phyloP scores from a whole-genome alignment of 2,329 filamentous ascomycete genomes.

The Pezicula rhizophila region DNA sequence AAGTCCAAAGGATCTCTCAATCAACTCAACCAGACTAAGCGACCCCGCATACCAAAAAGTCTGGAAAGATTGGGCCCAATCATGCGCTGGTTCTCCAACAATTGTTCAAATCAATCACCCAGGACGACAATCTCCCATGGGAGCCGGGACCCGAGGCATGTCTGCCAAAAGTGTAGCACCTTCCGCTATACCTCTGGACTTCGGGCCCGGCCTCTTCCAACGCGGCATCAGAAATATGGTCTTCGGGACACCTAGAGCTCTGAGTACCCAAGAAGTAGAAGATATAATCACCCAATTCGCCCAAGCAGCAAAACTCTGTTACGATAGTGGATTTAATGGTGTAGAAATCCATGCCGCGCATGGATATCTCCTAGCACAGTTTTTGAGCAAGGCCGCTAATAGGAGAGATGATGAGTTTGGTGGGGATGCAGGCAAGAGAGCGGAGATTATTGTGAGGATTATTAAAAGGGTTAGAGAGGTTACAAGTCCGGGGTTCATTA shows the following conservation, averaged over 20 bases:
- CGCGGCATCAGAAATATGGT: slow-evolving; percentile 28
- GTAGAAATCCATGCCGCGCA: slow-evolving; percentile 53
- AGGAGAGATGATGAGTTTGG: slow-evolving; percentile 61
- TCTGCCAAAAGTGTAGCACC: slow-evolving; percentile 37
- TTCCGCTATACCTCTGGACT: slow-evolving; percentile 35
- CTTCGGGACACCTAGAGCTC: slow-evolving; percentile 50
- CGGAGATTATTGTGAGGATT: slow-evolving; percentile 59
- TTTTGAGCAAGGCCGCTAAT: slow-evolving; percentile 64
- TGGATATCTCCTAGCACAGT: slow-evolving; percentile 67
- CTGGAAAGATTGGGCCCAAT: slow-evolving; percentile 33
- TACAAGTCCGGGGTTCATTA: slow-evolving; percentile 32
- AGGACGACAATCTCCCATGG: slow-evolving; percentile 36
- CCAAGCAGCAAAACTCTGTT: slow-evolving; percentile 41
- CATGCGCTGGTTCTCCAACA: slow-evolving; percentile 21
- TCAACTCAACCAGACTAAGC: slow-evolving; percentile 25
- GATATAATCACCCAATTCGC: slow-evolving; percentile 47
- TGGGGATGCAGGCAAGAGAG: slow-evolving; percentile 65
- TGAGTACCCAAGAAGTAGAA: slow-evolving; percentile 48
- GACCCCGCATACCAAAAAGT: slow-evolving; percentile 21
- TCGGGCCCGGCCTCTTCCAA: slow-evolving; percentile 34
- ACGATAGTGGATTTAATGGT: slow-evolving; percentile 45
- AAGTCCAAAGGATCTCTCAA: slow-evolving; percentile 27
- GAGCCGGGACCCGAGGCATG: slow-evolving; percentile 31
- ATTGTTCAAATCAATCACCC: slow-evolving; percentile 43
- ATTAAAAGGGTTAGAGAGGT: slow-evolving; percentile 50